Conservation (phyloP, 306 rosid species). For the Astragalus glycyphyllos region DNA sequence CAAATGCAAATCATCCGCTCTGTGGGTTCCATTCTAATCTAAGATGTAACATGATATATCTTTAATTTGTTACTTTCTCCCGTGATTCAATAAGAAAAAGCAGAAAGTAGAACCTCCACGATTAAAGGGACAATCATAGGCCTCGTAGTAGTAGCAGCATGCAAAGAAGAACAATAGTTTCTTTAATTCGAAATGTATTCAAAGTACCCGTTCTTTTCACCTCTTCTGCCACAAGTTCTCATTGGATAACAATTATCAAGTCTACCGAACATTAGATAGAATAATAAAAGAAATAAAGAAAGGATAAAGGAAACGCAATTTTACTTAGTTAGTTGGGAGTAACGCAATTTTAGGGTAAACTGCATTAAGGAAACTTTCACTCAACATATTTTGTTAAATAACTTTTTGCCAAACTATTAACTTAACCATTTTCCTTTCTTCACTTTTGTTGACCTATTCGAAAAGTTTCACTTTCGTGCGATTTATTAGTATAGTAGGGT, state of each 20-base stretch:
- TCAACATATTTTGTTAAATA: background rate
- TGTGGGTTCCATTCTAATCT: slow-evolving; percentile 40
- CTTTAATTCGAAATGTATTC: slow-evolving; percentile 16
- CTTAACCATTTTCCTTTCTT: too few relatives aligned
- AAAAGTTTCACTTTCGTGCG: too few relatives aligned
- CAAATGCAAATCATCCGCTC: background rate
- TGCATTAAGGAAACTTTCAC: background rate
- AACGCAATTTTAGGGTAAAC: background rate
- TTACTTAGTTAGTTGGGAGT: background rate
- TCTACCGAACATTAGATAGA: too few relatives aligned
- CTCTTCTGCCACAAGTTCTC: background rate
- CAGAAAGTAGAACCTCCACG: slow-evolving; percentile 22
- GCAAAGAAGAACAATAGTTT: slow-evolving; percentile 8
- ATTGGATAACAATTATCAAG: background rate
- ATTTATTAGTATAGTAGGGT: too few relatives aligned
- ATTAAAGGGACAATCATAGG: slow-evolving; percentile 32
- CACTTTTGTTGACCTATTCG: background rate
- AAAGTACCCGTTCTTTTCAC: background rate
- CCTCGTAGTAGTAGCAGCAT: background rate
- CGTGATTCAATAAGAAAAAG: slow-evolving; percentile 11
- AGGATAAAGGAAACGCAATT: background rate
- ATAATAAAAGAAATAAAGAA: too few relatives aligned
- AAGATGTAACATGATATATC: background rate
- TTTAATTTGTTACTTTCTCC: slow-evolving; percentile 33
- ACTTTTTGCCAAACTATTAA: background rate